Base-by-base conservation (phyloP, 805 yeast genomes). In the Cyberlindnera xishuangbannaensis region DNA sequence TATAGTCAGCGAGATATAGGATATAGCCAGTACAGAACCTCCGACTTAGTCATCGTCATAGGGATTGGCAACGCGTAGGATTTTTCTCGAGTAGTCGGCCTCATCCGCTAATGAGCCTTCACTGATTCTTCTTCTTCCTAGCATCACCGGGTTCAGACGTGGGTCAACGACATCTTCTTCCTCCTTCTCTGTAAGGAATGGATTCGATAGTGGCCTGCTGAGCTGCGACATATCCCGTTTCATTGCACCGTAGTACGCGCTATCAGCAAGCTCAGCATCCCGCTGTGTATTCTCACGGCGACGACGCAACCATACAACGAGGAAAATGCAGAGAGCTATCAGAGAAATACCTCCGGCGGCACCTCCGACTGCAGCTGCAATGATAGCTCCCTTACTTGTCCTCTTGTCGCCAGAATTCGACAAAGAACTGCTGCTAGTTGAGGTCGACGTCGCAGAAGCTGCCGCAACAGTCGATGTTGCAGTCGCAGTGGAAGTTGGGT, bases 31-130 rank as follows among this genome's bases (percentile, higher is more conserved):
- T 19, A 11, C 8, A 19, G 11, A 8, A 19, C 22, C 10, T 19
- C 22, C 11, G 22, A 19, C 8, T 19, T 8, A 11, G 8, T 11
- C 8, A 27, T 41, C 45, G 44, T 71, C 78, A 55, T 85, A 95
- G 1, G 96, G 95, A 51, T 88, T 88, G 21, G 95, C 88, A 10
- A 88, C 95, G 39, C 86, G 79, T 29, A 88, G 65, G 14, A 84
- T 77, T 61, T 85, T 85, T 52, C 87, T 67, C 31, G 83, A 70
- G 59, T 80, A 83, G 55, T 84, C 92, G 4, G 84, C 76, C 41
- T 83, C 94, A 55, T 86, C 94, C 9, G 94, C 88, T 34, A 88
- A 64, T 3, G 90, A 78, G 5, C 95, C 95, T 49, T 83, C 90
- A 48, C 87, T 77, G 41, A 84, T 67, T 44, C 95, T 67, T 51